phyloP scores from a whole-genome alignment of 352 stramenopile genomes.

The Phytopythium mirpurense region DNA sequence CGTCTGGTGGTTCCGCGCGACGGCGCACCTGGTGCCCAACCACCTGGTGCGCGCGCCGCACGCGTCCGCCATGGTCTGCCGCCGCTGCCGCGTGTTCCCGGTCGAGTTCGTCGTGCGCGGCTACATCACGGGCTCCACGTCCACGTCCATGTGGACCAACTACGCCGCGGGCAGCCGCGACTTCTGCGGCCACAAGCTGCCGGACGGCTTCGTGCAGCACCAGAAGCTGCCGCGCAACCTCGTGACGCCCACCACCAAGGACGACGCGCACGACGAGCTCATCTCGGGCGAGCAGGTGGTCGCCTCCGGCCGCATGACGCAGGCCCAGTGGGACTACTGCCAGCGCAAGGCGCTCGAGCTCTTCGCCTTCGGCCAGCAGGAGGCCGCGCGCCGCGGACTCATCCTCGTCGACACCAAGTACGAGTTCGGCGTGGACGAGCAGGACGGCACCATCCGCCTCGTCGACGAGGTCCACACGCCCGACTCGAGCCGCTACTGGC shows the following conservation, averaged over 20 bases:
- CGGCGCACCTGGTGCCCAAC: slow-evolving; percentile 96
- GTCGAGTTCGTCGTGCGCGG: slow-evolving; percentile 99
- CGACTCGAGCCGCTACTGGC: slow-evolving; percentile 96
- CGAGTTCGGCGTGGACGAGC: slow-evolving; percentile 76
- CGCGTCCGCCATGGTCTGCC: slow-evolving; percentile 94
- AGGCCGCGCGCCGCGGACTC: slow-evolving; percentile 89
- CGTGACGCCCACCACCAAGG: slow-evolving; percentile 99
- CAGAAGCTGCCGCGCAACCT: slow-evolving; percentile 94
- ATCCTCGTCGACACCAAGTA: slow-evolving; percentile 99
- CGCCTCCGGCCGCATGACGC: slow-evolving; percentile 91
- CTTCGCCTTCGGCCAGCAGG: slow-evolving; percentile 89
- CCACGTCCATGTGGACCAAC: slow-evolving; percentile 99
- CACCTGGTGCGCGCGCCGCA: slow-evolving; percentile 94
- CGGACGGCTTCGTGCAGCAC: slow-evolving; percentile 95
- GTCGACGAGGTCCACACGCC: slow-evolving; percentile 99
- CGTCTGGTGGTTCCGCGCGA: slow-evolving; percentile 96
- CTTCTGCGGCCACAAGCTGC: slow-evolving; percentile 96
- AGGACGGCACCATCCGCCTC: slow-evolving; percentile 90
- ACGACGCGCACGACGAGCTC: slow-evolving; percentile 96
- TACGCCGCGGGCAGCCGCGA: slow-evolving; percentile 94
- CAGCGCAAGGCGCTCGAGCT: slow-evolving; percentile 89
- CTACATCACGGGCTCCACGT: slow-evolving; percentile 96
- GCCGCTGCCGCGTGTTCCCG: slow-evolving; percentile 95
- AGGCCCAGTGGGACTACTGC: slow-evolving; percentile 96
- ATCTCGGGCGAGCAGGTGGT: slow-evolving; percentile 95